These are phyloP conservation scores for Peziza echinospora DNA, from an alignment of 495 filamentous ascomycete genomes.

Conservation along the genomic window DNA sequence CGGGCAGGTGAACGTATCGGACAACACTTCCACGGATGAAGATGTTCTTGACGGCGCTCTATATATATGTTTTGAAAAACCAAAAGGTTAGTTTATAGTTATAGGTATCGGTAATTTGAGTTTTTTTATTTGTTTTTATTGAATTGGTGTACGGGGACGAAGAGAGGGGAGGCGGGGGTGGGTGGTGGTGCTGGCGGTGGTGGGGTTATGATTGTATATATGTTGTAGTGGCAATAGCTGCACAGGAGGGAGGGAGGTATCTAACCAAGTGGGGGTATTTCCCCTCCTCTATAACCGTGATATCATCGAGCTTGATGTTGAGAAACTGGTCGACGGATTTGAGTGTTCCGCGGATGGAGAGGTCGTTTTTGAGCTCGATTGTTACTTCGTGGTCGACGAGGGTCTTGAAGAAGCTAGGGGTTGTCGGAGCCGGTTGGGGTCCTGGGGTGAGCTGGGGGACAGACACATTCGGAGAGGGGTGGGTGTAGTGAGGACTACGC, in stretches of 20 bases:
- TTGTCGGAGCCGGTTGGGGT: background rate
- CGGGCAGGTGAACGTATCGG: conserved; percentile 80
- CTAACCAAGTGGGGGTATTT: conserved; percentile 78
- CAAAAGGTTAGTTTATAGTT: too few relatives aligned
- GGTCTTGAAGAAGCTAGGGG: conserved; percentile 95
- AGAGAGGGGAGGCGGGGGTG: background rate
- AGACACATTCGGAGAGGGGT: background rate
- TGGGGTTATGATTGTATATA: too few relatives aligned
- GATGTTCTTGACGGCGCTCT: conserved; percentile 90
- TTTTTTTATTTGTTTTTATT: background rate
- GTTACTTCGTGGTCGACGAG: conserved; percentile 90
- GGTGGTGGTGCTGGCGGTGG: too few relatives aligned
- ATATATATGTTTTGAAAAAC: too few relatives aligned
- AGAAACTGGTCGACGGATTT: conserved; percentile 97
- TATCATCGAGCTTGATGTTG: conserved; percentile 96
- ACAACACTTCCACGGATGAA: conserved; percentile 96
- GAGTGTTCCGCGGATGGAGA: conserved; percentile 77
- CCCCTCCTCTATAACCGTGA: conserved; percentile 69
- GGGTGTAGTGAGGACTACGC: background rate
- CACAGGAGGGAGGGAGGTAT: conserved; percentile 3
- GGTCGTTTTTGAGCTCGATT: conserved; percentile 98
- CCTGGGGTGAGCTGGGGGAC: background rate
- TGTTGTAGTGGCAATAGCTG: background rate
- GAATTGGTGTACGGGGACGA: background rate
- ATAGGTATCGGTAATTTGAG: background rate